Evolutionary conservation across 176 grass and related monocot genomes (phyloP), one percentile per base, ranked within the genome.

Genomic region (Themeda triandra): DNA sequence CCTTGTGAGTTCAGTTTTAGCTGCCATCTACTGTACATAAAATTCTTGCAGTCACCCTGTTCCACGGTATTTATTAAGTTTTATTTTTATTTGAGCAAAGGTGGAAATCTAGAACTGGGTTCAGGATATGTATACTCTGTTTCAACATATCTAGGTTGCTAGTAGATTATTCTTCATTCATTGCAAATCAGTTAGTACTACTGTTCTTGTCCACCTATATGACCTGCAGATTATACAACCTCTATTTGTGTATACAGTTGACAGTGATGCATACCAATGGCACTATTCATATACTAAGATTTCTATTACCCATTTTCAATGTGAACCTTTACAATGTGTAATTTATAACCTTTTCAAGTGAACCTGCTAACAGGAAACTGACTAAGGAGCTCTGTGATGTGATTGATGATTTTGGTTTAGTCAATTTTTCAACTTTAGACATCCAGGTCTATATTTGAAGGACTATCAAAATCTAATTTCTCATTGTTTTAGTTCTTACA

Each of bases 331-430:
- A 72, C 31, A 58, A 39, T 56, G 6, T 21, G 42, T 6, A 23
- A 10, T 44, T 63, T 85, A 41, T 40, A 78, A 82, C 5, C 2
- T 82, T 87, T 76, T 85, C 21, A 1, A 2, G 41, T 90, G 45
- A 81, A 82, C 37, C 62, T 80, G 15, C 83, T 75, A n/a, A 42
- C 91, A 98, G 96, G 77, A 98, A 98, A 85, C 88, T 98, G 82
- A 98, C 93, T 6, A 92, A 98, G 71, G 91, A 95, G 91, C 91
- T 98, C 65, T 98, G 96, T 63, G 68, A 92, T 83, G 93, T 98
- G 72, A 89, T 98, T 7, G 93, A 95, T 18, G 69, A 92, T 83
- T 98, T 92, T 87, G 69, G 79, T 63, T 53, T 98, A 70, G 96
- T 98, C 62, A 95, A 95, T 82, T 98, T 98, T 83, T 63, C 90